Evolutionary conservation across 2,329 filamentous ascomycete species (phyloP).

Genomic region (Xylariaceae sp.): DNA sequence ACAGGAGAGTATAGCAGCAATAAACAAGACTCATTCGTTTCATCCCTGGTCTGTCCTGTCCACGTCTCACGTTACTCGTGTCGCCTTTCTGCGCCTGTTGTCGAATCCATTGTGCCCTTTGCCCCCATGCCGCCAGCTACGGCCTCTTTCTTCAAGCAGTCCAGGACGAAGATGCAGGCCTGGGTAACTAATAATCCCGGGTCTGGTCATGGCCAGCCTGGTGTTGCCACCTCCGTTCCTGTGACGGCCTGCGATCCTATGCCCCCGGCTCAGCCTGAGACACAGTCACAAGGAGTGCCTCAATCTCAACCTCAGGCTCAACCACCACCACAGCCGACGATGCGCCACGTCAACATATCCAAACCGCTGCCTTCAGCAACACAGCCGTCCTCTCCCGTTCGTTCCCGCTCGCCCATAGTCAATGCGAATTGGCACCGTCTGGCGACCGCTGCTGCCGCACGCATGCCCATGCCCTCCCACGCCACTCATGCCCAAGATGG

Average conservation of each 20-base stretch:
- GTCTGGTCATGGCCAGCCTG: conserved; percentile 24
- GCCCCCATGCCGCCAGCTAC: conserved; percentile 30
- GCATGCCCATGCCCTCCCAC: conserved; percentile 22
- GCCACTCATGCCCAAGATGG: conserved; percentile 25
- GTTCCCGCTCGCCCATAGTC: conserved; percentile 29
- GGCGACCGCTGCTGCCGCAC: conserved; percentile 21
- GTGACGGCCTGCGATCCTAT: conserved; percentile 20
- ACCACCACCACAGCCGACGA: not conserved
- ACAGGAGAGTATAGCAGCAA: conserved; percentile 14
- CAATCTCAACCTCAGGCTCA: conserved; percentile 2
- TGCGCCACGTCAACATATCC: conserved; percentile 15
- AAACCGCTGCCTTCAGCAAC: conserved; percentile 17
- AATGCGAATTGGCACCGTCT: conserved; percentile 29
- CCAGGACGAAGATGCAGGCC: conserved; percentile 33
- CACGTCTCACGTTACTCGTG: conserved; percentile 3
- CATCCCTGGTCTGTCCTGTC: conserved; percentile 16
- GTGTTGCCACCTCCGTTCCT: conserved; percentile 24
- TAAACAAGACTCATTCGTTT: conserved; percentile 19
- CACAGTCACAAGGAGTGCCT: conserved; percentile 14
- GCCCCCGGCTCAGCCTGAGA: conserved; percentile 5
- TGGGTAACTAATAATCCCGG: conserved; percentile 31
- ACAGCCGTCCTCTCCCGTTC: conserved; percentile 26
- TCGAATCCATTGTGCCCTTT: conserved; percentile 18
- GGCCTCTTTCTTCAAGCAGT: conserved; percentile 29
- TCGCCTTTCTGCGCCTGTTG: conserved; percentile 6